These are phyloP conservation scores for Podosphaera xanthii DNA, from an alignment of 2,329 filamentous ascomycete genomes.

Conservation along the genomic window DNA sequence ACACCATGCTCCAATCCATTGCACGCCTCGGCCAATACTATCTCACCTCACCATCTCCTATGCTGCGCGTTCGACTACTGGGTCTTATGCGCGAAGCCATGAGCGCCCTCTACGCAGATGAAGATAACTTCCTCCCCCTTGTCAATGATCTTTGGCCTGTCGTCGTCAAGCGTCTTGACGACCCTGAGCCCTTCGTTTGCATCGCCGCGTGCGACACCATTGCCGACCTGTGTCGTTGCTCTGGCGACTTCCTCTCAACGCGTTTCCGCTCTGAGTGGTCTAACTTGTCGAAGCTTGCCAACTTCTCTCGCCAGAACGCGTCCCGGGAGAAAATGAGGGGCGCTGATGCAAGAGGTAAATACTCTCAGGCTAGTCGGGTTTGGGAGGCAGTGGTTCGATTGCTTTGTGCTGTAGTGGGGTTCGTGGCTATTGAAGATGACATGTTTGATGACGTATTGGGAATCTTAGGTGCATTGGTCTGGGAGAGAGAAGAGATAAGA, in stretches of 20 bases:
- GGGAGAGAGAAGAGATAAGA: slow-evolving; percentile 24
- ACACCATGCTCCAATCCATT: slow-evolving; percentile 61
- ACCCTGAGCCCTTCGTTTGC: slow-evolving; percentile 43
- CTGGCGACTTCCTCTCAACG: slow-evolving; percentile 59
- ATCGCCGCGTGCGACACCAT: slow-evolving; percentile 50
- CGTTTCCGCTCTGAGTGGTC: slow-evolving; percentile 56
- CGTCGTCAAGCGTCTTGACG: slow-evolving; percentile 42
- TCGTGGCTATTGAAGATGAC: slow-evolving; percentile 41
- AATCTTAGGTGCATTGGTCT: slow-evolving; percentile 30
- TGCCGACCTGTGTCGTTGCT: slow-evolving; percentile 40
- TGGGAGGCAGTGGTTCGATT: slow-evolving; percentile 40
- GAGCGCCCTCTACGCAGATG: slow-evolving; percentile 48
- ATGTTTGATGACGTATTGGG: slow-evolving; percentile 50
- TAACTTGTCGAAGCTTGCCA: slow-evolving; percentile 28
- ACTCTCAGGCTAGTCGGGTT: slow-evolving; percentile 36
- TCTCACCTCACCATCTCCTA: slow-evolving; percentile 62
- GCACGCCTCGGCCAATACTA: slow-evolving; percentile 72
- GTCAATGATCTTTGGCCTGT: slow-evolving; percentile 85
- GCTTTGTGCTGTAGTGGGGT: slow-evolving; percentile 34
- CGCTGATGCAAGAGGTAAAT: slow-evolving; percentile 26
- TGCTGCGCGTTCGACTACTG: slow-evolving; percentile 56
- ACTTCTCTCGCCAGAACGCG: slow-evolving; percentile 18
- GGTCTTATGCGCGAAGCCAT: slow-evolving; percentile 52
- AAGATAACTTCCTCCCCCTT: slow-evolving; percentile 67
- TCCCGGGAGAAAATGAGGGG: slow-evolving; percentile 16